These are phyloP conservation scores for Trichoderma koningiopsis DNA, from an alignment of 2,329 filamentous ascomycete species.

Conservation along the genomic window DNA sequence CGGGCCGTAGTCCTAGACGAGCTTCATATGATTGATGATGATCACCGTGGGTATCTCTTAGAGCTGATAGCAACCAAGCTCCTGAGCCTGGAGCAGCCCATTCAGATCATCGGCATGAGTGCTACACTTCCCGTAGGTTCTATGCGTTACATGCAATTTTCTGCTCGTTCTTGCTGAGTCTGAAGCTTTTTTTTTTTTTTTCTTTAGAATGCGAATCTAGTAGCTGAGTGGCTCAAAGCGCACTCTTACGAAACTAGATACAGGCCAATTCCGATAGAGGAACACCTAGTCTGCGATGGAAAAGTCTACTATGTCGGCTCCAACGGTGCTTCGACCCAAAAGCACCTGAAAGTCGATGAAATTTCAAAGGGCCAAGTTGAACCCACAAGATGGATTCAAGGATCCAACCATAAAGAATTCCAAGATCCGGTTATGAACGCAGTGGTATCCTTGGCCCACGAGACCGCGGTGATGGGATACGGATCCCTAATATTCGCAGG, in stretches of 20 bases:
- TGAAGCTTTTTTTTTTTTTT: background rate
- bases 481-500: slow-evolving; percentile 75
- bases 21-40: slow-evolving; percentile 80
- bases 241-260: slow-evolving; percentile 74
- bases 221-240: slow-evolving; percentile 70
- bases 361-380: slow-evolving; percentile 41
- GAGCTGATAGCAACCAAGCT: slow-evolving; percentile 75
- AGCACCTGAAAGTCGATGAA: slow-evolving; percentile 49
- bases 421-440: slow-evolving; percentile 67
- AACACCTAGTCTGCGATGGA: slow-evolving; percentile 72
- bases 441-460: slow-evolving; percentile 68
- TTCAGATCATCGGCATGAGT: slow-evolving; percentile 79
- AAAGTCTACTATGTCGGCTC: slow-evolving; percentile 63
- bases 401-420: slow-evolving; percentile 63
- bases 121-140: slow-evolving; percentile 68
- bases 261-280: slow-evolving; percentile 73
- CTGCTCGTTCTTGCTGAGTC: background rate
- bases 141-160: background rate
- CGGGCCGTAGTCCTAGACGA: slow-evolving; percentile 73
- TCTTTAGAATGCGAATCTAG: slow-evolving; percentile 68
- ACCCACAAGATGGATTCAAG: slow-evolving; percentile 52
- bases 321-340: slow-evolving; percentile 60
- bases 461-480: slow-evolving; percentile 68
- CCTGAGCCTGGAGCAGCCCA: slow-evolving; percentile 64
- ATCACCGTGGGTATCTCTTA: slow-evolving; percentile 72